Percentiles rank a stretch among this genome's conserved stretches.
Conservation (phyloP, 257 asterid genomes). For the Salvia hispanica region DNA sequence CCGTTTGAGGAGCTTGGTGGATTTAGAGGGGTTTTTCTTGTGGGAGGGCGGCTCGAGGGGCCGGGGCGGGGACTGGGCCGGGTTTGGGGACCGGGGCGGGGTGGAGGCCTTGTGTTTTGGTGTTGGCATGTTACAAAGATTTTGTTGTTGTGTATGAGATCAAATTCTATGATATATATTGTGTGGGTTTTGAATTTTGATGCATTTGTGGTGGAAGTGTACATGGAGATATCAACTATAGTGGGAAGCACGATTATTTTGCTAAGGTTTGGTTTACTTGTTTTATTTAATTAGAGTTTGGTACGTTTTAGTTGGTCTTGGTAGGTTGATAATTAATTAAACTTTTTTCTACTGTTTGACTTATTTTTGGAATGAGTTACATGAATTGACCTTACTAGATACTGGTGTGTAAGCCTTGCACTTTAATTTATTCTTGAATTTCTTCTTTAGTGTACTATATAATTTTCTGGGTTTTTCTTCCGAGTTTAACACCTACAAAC, state of each 20-base stretch:
- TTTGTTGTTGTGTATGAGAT: no score
- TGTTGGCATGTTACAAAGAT: conserved; percentile 39
- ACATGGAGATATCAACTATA: conserved; percentile 9
- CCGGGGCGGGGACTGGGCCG: conserved; percentile 38
- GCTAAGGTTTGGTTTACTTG: neutral
- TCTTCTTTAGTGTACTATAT: no score
- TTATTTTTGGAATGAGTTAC: no score
- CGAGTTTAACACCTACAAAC: no score
- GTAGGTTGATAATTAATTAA: no score
- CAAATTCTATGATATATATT: no score
- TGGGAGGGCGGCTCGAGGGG: conserved; percentile 50
- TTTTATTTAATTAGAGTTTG: conserved; percentile 26
- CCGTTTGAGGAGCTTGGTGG: conserved; percentile 62
- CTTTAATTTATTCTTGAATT: no score
- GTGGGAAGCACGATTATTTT: conserved; percentile 44
- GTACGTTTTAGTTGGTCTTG: neutral
- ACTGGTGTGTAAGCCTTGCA: no score
- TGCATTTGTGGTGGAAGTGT: conserved; percentile 39
- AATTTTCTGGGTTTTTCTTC: no score
- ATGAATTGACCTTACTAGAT: no score
- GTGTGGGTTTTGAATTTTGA: neutral
- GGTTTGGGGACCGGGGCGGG: conserved; percentile 43
- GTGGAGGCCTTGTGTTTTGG: conserved; percentile 44
- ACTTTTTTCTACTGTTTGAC: no score
- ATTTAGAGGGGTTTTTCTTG: conserved; percentile 51